phyloP scores from a whole-genome alignment of 2,329 filamentous ascomycete genomes.

The Ceratocystis ficicola region DNA sequence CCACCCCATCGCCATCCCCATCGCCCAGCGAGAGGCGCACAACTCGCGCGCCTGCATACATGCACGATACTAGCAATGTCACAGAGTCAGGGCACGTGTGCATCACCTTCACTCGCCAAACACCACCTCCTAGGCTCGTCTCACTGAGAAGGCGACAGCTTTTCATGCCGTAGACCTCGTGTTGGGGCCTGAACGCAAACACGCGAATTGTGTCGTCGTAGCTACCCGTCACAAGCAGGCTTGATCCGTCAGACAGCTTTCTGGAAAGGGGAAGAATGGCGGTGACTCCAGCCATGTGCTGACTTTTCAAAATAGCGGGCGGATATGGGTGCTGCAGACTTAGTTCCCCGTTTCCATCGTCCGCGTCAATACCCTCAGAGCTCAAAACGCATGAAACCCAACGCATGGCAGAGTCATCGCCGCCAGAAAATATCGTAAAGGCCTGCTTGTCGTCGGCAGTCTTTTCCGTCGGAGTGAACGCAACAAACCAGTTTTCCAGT shows the following conservation, averaged over 20 bases:
- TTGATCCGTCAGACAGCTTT: constrained; percentile 33
- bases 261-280: constrained; percentile 61
- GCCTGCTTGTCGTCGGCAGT: constrained; percentile 22
- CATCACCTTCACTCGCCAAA: constrained; percentile 71
- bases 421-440: constrained; percentile 52
- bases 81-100: constrained; percentile 27
- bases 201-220: constrained; percentile 80
- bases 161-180: constrained; percentile 32
- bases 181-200: constrained; percentile 38
- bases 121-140: constrained; percentile 60
- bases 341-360: constrained; percentile 17
- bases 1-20: constrained; percentile 37
- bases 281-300: constrained; percentile 73
- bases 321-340: constrained; percentile 25
- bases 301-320: constrained; percentile 31
- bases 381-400: constrained; percentile 31
- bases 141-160: constrained; percentile 47
- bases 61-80: constrained; percentile 70
- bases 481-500: constrained; percentile 64
- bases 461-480: constrained; percentile 37
- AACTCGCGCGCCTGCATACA: constrained; percentile 77
- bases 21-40: constrained; percentile 33
- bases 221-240: constrained; percentile 68
- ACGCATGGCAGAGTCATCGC: constrained; percentile 58
- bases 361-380: constrained; percentile 19